These are phyloP conservation scores for Cyphellophora europaea DNA, from an alignment of 2,329 filamentous ascomycete genomes.

Conservation along the genomic window DNA sequence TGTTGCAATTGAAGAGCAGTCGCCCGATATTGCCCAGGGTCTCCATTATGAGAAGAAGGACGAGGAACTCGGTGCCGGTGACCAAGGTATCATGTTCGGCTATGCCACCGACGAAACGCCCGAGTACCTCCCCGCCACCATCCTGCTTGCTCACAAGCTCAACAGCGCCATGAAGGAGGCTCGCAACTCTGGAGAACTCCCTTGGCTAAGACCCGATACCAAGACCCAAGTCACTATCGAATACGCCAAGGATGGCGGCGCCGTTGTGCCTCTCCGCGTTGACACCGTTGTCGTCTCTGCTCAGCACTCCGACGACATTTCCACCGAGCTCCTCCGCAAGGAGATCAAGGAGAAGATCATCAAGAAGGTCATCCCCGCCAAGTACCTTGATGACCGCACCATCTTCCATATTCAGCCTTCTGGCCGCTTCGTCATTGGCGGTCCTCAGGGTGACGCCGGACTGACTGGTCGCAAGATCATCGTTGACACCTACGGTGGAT, in stretches of 20 bases:
- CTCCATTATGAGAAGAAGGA: slow-evolving; percentile 96
- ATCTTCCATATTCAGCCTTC: slow-evolving; percentile 99
- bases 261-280: slow-evolving; percentile 82
- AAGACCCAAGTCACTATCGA: slow-evolving; percentile 99
- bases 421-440: slow-evolving; percentile 97
- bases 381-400: slow-evolving; percentile 88
- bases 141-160: slow-evolving; percentile 91
- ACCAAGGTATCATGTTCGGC: slow-evolving; percentile 99
- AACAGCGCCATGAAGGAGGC: slow-evolving; percentile 90
- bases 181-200: slow-evolving; percentile 74
- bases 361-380: slow-evolving; percentile 82
- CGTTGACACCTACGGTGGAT: slow-evolving; percentile 98
- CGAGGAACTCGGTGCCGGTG: slow-evolving; percentile 95
- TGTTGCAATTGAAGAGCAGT: slow-evolving; percentile 98
- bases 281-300: slow-evolving; percentile 96
- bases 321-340: slow-evolving; percentile 84
- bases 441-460: slow-evolving; percentile 97
- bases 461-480: slow-evolving; percentile 99
- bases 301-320: slow-evolving; percentile 82
- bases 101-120: slow-evolving; percentile 99
- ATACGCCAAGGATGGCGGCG: slow-evolving; percentile 94
- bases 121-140: slow-evolving; percentile 88
- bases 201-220: slow-evolving; percentile 96
- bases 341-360: slow-evolving; percentile 97
- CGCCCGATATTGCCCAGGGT: slow-evolving; percentile 96